Base-by-base conservation (phyloP, 495 filamentous ascomycete genomes). In the Friedmanniomyces simplex region DNA sequence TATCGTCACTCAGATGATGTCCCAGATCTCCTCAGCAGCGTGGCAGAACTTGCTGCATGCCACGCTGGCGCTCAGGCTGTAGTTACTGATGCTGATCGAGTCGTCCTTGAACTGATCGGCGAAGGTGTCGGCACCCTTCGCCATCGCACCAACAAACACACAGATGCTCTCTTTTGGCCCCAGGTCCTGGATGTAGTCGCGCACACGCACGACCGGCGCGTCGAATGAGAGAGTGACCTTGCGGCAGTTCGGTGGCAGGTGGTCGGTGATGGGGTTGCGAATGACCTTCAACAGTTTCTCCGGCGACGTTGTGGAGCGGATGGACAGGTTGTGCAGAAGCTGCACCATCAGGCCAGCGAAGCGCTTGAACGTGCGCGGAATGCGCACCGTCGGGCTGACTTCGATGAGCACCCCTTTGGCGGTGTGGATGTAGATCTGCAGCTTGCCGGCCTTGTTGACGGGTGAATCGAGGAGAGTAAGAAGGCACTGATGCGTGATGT, bases 31-130 rank as follows among this genome's bases (percentile, higher is more conserved):
- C 72, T 98, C 93, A 28, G 90, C 93, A 46, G 93, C 93, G 72
- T 98, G 93, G 74, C 93, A 96, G 76, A 98, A 96, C 73, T 96
- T 97, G 77, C 90, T 94, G 77, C 93, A 98, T 34, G 93, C 93
- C 30, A 98, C 91, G 75, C 89, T 95, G 47, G 93, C 93, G 66
- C 88, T 94, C 46, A 98, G 78, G 71, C 88, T 95, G 81, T 86
- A 98, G 71, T 96, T 95, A 75, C 93, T 96, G 73, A 98, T 96
- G 63, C 88, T 86, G 73, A 98, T 96, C 62, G 91, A 85, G 69
- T 98, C 93, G 69, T 98, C 93, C 63, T 96, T 93, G 74, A 84
- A 90, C 37, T 79, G 76, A 68, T 98, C 93, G 50, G 93, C 93
- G 68, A 98, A 98, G 72, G 93, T 89, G 68, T 98, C 93, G 26